Percentiles rank a stretch among this genome's conserved stretches.
These are phyloP conservation scores for Boletus vinaceobasis DNA, from an alignment of 768 basidiomycete species.

Conservation along the genomic window DNA sequence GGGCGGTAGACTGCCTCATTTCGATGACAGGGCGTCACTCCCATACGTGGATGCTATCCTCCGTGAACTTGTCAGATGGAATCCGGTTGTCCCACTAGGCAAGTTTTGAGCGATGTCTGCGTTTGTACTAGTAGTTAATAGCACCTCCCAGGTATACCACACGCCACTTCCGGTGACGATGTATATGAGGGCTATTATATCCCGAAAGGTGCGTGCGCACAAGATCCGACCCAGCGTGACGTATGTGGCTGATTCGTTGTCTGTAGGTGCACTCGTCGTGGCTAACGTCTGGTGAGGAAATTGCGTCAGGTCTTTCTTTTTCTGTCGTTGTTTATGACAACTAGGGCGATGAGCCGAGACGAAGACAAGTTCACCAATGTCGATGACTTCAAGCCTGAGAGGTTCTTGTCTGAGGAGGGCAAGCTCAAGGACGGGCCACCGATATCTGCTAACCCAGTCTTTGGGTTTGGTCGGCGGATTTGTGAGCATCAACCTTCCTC, in stretches of 20 bases:
- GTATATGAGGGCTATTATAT: slow-evolving; percentile 36
- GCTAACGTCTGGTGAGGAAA: slow-evolving; percentile 34
- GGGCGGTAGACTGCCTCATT: slow-evolving; percentile 19
- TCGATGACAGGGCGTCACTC: slow-evolving; percentile 26
- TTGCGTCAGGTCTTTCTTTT: neutral
- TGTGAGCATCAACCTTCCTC: slow-evolving; percentile 3
- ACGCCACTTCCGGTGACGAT: slow-evolving; percentile 22
- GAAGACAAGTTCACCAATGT: slow-evolving; percentile 14
- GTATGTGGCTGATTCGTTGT: slow-evolving; percentile 1
- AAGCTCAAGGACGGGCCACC: slow-evolving; percentile 7
- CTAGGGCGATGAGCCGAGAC: slow-evolving; percentile 26
- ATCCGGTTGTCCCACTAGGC: slow-evolving; percentile 25
- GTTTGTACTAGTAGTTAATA: neutral
- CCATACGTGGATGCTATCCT: slow-evolving; percentile 44
- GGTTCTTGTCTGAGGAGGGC: slow-evolving; percentile 18
- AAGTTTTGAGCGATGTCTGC: neutral
- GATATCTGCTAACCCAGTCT: slow-evolving; percentile 20
- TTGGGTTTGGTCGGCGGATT: slow-evolving; percentile 25
- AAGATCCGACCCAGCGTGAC: neutral
- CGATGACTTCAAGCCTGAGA: slow-evolving; percentile 27
- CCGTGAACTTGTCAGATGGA: slow-evolving; percentile 33
- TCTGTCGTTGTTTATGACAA: neutral
- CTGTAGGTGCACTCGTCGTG: slow-evolving; percentile 28
- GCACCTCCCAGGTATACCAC: slow-evolving; percentile 22
- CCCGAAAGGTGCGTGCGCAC: slow-evolving; percentile 32